Evolutionary conservation across 139 green algal genomes (phyloP), one percentile per base, ranked within the genome.

Genomic region (Coelastrella sp.): DNA sequence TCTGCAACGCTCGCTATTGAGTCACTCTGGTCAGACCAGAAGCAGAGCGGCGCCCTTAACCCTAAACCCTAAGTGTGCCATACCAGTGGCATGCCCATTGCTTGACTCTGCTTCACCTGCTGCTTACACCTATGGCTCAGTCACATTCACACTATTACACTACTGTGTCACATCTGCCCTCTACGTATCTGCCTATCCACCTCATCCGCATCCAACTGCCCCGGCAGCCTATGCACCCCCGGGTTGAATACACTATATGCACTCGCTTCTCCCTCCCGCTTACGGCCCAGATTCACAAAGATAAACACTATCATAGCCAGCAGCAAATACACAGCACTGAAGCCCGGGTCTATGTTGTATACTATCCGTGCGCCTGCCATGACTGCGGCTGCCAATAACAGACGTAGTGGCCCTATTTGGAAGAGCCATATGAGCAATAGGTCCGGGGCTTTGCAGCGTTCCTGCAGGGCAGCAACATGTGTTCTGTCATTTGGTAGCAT

Each of bases 161-260:
- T n/a, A n/a, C 61, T 68, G 7, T 76, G 16, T 92, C 68, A 92
- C 61, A 96, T 89, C 80, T 93, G 92, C 0, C 93, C 94, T 71
- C 58, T 68, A 23, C 94, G 90, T 32, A 96, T 93, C 92, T 95
- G 91, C 73, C 91, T 14, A 79, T 96, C 94, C 3, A 96, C 75
- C 75, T 92, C 79, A 32, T 92, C 93, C 6, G 93, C 94, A 80
- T 95, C 92, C 75, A 96, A 86, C 71, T 95, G 89, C 47, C 94
- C 94, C 4, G 94, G 94, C 81, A 96, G 66, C n/a, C 90, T 87
- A 78, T 73, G 88, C 73, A 96, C 88, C 5, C 91, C 91, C 2
- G 89, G 74, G 87, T 96, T 96, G 92, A 95, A 96, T 66, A 95
- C 90, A 32, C 79, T 92, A 80, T 96, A 96, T 0, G 93, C 94